Evolutionary conservation across 2,329 filamentous ascomycete species (phyloP), one percentile per base, ranked within the genome.

Genomic region (Claviceps pazoutovae): DNA sequence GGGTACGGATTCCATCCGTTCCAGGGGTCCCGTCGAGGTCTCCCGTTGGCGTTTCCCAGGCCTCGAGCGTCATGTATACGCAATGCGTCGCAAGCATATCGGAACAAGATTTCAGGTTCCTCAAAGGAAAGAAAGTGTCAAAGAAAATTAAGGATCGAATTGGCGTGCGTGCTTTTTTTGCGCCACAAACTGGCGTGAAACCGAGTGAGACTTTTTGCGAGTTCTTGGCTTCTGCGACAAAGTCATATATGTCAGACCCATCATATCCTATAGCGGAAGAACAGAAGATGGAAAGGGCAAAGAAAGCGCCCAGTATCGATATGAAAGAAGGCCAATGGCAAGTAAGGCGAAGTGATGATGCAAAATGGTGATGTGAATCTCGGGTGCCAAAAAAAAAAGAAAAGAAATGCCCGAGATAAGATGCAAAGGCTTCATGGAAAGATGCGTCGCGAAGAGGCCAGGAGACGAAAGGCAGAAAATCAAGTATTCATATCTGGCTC

Each of bases 251-350:
- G 14, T 19, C 42, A 30, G 16, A 37, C 13, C 34, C 34, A 21
- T 47, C 30, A 16, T 9, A n/a, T 26, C 36, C 30, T 30, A 39
- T 26, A 55, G 21, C 42, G 30, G 11, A 26, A 54, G 59, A 50
- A 49, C 50, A 50, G 51, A 57, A 55, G 13, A 44, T 52, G 49
- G 55, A 53, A 55, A 58, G 53, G 56, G 58, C 56, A 56, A 56
- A 53, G 58, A 55, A 56, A 56, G 54, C 48, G 52, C 30, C 30
- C 38, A 44, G n/a, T 46, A 9, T 13, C 43, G 17, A 44, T 44
- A 17, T 52, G 53, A 55, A 51, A 53, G 52, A 46, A 46, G 39
- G 30, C 30, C 30, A 34, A 48, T 44, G 19, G 30, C 42, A 53
- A 51, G 23, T 46, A 36, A n/a, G 41, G 42, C 36, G 19, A 11